Evolutionary conservation across 1,284 basidiomycete species (phyloP).

Genomic region (Cystobasidiaceae sp.): DNA sequence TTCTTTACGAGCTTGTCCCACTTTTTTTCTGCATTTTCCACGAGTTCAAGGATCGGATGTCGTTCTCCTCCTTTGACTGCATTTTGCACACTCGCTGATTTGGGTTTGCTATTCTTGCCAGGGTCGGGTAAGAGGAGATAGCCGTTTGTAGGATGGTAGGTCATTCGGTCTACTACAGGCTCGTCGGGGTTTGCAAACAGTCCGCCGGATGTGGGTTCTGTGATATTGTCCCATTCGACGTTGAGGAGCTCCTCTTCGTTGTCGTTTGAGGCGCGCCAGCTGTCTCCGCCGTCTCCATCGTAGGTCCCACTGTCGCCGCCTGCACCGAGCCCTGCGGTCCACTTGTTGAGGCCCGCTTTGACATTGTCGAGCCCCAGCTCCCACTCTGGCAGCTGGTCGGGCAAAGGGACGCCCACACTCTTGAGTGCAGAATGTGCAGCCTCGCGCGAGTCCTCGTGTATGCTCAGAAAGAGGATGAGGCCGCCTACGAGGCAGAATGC

Average conservation of each 20-base stretch:
- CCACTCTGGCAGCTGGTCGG: constrained; percentile 37
- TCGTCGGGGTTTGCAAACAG: constrained; percentile 5
- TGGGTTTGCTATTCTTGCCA: background rate
- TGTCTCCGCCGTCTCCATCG: background rate
- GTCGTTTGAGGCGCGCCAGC: constrained; percentile 10
- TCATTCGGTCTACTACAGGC: constrained; percentile 27
- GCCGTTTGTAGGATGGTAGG: constrained; percentile 24
- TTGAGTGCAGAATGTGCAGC: constrained; percentile 35
- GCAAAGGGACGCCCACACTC: constrained; percentile 37
- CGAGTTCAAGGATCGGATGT: constrained; percentile 53
- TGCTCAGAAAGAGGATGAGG: constrained; percentile 34
- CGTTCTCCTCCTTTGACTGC: constrained; percentile 26
- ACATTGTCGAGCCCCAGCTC: constrained; percentile 34
- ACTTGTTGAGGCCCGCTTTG: constrained; percentile 32
- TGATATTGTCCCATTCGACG: constrained; percentile 22
- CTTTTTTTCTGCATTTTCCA: constrained; percentile 66
- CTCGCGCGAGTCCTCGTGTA: constrained; percentile 35
- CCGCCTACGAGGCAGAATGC: constrained; percentile 32
- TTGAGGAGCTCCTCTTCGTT: constrained; percentile 11
- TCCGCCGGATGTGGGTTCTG: background rate
- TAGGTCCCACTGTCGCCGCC: background rate
- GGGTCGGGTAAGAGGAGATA: constrained; percentile 27
- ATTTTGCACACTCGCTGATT: background rate
- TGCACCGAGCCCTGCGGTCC: constrained; percentile 14
- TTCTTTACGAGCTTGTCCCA: constrained; percentile 61